These are phyloP conservation scores for Apiospora pterosperma DNA, from an alignment of 2,329 filamentous ascomycete species.

Conservation along the genomic window DNA sequence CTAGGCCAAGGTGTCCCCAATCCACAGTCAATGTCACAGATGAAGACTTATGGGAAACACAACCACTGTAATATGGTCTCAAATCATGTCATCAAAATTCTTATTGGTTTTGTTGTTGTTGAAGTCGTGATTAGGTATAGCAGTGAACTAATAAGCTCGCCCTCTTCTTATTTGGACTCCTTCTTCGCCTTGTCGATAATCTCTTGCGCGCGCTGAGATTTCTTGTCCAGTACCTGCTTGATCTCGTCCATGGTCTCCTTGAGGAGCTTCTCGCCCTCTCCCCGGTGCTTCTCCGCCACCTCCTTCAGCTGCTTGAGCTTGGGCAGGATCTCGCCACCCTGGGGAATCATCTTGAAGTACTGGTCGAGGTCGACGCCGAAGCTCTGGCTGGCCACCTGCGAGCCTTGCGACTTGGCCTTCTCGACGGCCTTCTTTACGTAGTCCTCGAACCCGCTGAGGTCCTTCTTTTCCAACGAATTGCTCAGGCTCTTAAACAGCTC, in stretches of 20 bases:
- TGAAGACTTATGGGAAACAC: not conserved
- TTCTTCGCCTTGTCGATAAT: conserved; percentile 53
- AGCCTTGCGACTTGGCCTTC: conserved; percentile 54
- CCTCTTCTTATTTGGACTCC: conserved; percentile 31
- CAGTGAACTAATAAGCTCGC: not conserved
- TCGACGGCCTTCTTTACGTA: conserved; percentile 58
- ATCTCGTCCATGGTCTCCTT: conserved; percentile 68
- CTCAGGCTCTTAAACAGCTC: conserved; percentile 63
- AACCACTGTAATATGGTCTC: not conserved
- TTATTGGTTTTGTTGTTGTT: too few relatives aligned
- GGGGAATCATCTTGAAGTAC: conserved; percentile 64
- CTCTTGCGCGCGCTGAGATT: conserved; percentile 54
- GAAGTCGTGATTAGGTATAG: not conserved
- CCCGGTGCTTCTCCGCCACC: conserved; percentile 63
- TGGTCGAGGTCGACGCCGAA: conserved; percentile 48
- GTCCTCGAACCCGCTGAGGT: conserved; percentile 54
- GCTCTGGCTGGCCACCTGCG: conserved; percentile 28
- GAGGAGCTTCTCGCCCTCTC: conserved; percentile 66
- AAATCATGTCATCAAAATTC: not conserved
- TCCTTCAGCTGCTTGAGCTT: conserved; percentile 64
- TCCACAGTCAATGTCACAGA: not conserved
- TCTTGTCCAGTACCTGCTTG: conserved; percentile 59
- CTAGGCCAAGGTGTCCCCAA: not conserved
- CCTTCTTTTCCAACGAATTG: conserved; percentile 58
- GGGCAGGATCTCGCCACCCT: conserved; percentile 60